Evolutionary conservation across 1,284 basidiomycete genomes (phyloP), one percentile per base, ranked within the genome.

Genomic region (Salmacisia buchloeana): DNA sequence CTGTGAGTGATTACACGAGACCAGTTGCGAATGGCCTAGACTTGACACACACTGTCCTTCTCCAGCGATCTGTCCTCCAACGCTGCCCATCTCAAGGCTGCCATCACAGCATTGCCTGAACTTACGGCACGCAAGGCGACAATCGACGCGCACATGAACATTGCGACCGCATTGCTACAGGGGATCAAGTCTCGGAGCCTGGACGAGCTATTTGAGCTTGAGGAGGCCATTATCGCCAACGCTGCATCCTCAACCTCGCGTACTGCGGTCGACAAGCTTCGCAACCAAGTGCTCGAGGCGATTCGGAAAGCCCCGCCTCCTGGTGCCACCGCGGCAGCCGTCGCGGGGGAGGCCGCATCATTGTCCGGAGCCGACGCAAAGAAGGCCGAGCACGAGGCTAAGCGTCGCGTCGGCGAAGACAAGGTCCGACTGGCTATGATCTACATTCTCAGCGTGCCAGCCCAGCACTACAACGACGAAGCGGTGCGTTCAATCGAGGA

Each of bases 101-200:
- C 96, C 2, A 97, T 99, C 78, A 98, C 94, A 0, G 92, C 94
- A 63, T 84, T 99, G n/a, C 96, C 96, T 1, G 94, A 98, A 80
- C 83, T 99, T 49, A 97, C 94, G 2, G 93, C 94, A 21, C 86
- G 96, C 49, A 99, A 99, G 76, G 89, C 92, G 54, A 94, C 91
- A 1, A 85, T 99, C 36, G 96, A 99, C 80, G 93, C 94, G 0
- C 94, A 98, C 77, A 98, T 98, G 94, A 97, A 98, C 82, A 97
- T 99, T 62, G 96, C 96, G 35, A 97, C 94, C 2, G 89, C 94
- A 6, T 83, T 99, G 15, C 83, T 99, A 33, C 93, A 96, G 79
- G 89, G 97, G 23, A 97, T 99, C 83, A 97, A 97, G 83, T 87
- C 88, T 69, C 87, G 96, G 54, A 92, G 92, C 5, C 84, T 99